Conservation (phyloP, 305 asterid species). For the Fraxinus velutina region DNA sequence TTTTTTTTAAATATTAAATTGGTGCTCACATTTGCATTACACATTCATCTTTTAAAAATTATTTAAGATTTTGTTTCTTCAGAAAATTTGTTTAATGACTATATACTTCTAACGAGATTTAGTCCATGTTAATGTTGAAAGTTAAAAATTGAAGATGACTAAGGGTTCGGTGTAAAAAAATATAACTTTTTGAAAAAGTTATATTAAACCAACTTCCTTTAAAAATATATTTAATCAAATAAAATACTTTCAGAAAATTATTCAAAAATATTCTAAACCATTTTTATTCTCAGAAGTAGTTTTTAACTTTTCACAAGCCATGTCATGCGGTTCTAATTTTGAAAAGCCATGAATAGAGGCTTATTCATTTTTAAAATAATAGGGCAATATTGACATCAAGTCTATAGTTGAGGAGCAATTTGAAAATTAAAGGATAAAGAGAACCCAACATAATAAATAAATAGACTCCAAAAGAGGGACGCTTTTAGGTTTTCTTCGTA, state of each 20-base stretch:
- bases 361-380: neutral
- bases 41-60: neutral
- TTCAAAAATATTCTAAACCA: neutral
- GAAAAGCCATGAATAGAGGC: neutral
- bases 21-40: neutral
- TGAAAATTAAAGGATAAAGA: neutral
- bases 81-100: neutral
- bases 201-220: neutral
- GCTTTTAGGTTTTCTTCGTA: slow-evolving; percentile 16
- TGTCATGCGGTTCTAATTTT: neutral
- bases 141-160: neutral
- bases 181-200: too few species aligned
- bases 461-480: neutral
- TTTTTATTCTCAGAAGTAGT: neutral
- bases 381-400: neutral
- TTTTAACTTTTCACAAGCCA: neutral
- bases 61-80: neutral
- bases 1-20: too few species aligned
- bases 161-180: neutral
- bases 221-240: too few species aligned
- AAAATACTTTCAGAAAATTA: neutral
- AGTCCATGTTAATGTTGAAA: neutral
- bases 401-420: neutral
- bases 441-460: neutral
- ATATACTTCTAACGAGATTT: neutral